These are phyloP conservation scores for Neurospora sp. DNA, from an alignment of 495 filamentous ascomycete genomes.

Conservation along the genomic window DNA sequence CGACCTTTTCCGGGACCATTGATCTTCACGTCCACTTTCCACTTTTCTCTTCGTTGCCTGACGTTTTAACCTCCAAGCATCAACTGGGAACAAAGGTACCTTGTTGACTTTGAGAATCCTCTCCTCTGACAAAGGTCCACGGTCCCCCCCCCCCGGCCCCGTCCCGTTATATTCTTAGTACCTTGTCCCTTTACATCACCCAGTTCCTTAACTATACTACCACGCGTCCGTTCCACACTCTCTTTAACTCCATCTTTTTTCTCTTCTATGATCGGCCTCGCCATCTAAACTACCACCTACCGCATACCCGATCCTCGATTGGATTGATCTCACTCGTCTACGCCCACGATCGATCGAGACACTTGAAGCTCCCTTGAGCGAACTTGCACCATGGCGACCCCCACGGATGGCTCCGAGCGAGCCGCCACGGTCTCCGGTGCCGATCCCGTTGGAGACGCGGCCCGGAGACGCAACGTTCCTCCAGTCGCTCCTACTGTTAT, in stretches of 20 bases:
- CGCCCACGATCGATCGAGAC: neutral
- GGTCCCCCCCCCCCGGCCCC: neutral
- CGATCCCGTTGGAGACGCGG: constrained; percentile 49
- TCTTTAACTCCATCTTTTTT: constrained; percentile 13
- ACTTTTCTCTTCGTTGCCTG: neutral
- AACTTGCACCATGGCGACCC: constrained; percentile 31
- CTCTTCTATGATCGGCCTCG: constrained; percentile 16
- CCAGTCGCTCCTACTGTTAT: constrained; percentile 28
- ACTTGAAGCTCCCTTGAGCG: neutral
- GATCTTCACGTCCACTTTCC: neutral
- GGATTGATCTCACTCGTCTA: neutral
- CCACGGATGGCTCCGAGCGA: constrained; percentile 24
- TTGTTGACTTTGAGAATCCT: constrained; percentile 8
- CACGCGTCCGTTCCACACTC: constrained; percentile 14
- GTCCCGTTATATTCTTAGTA: constrained; percentile 7
- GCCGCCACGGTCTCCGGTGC: constrained; percentile 55
- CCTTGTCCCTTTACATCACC: constrained; percentile 7
- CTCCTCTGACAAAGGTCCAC: constrained; percentile 2
- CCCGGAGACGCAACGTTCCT: constrained; percentile 66
- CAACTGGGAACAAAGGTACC: constrained; percentile 9
- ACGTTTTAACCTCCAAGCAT: neutral
- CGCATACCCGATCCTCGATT: constrained; percentile 4
- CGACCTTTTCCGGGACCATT: neutral
- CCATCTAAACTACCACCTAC: constrained; percentile 5
- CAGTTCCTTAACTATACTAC: constrained; percentile 3